Conservation (phyloP, 2,329 filamentous ascomycete genomes). For the Capronia americana region DNA sequence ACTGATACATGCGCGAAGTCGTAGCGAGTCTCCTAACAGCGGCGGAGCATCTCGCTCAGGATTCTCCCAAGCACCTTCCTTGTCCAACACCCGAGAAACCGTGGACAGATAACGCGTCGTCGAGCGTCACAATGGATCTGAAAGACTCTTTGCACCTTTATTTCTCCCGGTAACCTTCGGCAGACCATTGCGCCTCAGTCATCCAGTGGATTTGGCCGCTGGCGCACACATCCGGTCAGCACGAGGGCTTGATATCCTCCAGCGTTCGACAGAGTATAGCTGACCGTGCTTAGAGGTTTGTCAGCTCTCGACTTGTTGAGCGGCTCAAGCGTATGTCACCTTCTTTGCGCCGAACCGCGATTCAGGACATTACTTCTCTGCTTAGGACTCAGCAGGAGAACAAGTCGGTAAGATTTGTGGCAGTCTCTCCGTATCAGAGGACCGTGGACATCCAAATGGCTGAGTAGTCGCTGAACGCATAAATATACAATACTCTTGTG, state of each 20-base stretch:
- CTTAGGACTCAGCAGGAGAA: neutral
- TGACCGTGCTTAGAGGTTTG: too few relatives aligned
- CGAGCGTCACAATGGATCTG: neutral
- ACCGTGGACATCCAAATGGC: neutral
- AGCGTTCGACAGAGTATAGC: too few relatives aligned
- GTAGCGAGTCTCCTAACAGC: neutral
- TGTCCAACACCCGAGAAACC: neutral
- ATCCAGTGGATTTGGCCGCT: neutral
- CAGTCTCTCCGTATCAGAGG: neutral
- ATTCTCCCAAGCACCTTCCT: neutral
- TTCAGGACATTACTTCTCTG: too few relatives aligned
- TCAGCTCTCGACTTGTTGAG: too few relatives aligned
- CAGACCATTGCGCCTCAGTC: neutral
- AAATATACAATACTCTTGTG: neutral
- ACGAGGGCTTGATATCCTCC: neutral
- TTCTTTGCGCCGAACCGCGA: too few relatives aligned
- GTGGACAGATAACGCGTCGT: neutral
- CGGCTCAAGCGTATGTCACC: too few relatives aligned
- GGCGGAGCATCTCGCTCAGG: neutral
- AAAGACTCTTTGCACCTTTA: neutral
- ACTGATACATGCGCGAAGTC: neutral
- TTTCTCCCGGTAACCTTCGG: too few relatives aligned
- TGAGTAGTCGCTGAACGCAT: neutral
- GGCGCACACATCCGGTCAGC: neutral
- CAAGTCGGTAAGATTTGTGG: neutral